These are phyloP conservation scores for Clonostachys solani DNA, from an alignment of 2,329 filamentous ascomycete species.

Conservation along the genomic window DNA sequence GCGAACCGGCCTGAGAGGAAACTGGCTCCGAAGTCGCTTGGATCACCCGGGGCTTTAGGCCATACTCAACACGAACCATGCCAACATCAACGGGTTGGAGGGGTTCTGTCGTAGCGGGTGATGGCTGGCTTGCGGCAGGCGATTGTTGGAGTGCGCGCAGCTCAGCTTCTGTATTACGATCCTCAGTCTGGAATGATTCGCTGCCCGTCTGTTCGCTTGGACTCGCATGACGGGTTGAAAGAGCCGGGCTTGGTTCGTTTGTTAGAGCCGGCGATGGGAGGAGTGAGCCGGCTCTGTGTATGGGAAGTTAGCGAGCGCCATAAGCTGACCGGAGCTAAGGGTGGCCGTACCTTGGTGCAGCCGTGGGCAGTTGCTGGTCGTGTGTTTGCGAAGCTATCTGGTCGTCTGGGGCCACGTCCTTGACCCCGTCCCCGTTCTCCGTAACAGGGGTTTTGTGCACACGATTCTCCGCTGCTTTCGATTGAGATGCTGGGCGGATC, in stretches of 20 bases:
- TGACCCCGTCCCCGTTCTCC: background rate
- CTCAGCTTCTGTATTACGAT: no score
- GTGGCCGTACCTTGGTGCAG: no score
- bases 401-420: background rate
- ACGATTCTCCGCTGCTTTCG: background rate
- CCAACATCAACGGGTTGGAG: no score
- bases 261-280: conserved; percentile 61
- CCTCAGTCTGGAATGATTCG: no score
- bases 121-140: no score
- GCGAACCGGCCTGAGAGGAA: no score
- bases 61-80: no score
- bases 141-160: no score
- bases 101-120: no score
- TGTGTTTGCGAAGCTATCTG: background rate
- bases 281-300: conserved; percentile 18
- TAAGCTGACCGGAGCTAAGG: no score
- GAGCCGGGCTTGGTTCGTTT: conserved; percentile 50
- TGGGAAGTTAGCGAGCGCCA: background rate
- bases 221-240: conserved; percentile 25
- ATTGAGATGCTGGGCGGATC: background rate
- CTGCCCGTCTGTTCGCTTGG: conserved; percentile 11
- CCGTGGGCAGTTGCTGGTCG: background rate
- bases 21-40: no score
- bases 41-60: no score
- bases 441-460: background rate